These are phyloP conservation scores for Barbatosphaeria neglecta DNA, from an alignment of 495 filamentous ascomycete genomes.

Conservation along the genomic window DNA sequence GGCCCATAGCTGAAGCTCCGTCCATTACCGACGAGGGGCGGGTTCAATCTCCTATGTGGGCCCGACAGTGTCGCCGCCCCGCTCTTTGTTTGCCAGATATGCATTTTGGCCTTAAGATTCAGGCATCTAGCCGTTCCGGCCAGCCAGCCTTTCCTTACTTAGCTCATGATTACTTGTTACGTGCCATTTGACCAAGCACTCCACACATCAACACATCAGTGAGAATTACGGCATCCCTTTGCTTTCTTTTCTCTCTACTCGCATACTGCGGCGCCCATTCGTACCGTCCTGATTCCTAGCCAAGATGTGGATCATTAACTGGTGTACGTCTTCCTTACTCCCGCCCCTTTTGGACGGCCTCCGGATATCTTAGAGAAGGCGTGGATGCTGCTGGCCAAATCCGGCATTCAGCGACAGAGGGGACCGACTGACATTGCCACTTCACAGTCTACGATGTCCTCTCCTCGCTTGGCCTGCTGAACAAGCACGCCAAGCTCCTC, in stretches of 20 bases:
- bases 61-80: neutral
- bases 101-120: neutral
- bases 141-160: too few relatives aligned
- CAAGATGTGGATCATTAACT: constrained; percentile 92
- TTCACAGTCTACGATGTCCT: constrained; percentile 81
- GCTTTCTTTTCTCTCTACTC: neutral
- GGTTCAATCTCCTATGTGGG: too few relatives aligned
- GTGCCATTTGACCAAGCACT: neutral
- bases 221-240: neutral
- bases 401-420: neutral
- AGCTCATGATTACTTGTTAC: constrained; percentile 1
- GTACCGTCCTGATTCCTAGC: constrained; percentile 1
- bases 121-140: neutral
- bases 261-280: neutral
- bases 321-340: constrained; percentile 55
- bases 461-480: constrained; percentile 77
- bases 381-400: neutral
- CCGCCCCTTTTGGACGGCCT: neutral
- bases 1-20: too few relatives aligned
- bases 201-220: neutral
- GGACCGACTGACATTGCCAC: constrained; percentile 11
- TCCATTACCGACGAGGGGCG: too few relatives aligned
- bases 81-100: neutral
- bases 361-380: too few relatives aligned
- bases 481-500: constrained; percentile 93